Evolutionary conservation across 2,329 filamentous ascomycete species (phyloP).

Genomic region (Ascochyta koolunga): DNA sequence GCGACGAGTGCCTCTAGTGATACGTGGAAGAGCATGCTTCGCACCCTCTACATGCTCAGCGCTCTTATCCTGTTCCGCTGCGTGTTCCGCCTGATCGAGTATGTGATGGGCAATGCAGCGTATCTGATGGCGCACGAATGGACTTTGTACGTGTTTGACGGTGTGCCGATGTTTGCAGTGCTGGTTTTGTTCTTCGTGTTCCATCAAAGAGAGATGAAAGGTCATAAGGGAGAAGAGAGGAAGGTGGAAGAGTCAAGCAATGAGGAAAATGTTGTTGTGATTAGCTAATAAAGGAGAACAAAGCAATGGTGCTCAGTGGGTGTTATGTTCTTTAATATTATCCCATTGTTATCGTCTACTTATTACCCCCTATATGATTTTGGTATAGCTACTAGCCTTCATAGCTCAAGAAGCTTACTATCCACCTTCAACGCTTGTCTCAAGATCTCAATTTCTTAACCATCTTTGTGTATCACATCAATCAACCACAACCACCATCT

Average conservation of each 20-base stretch:
- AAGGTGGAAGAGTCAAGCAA: neutral
- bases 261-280: neutral
- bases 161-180: constrained; percentile 52
- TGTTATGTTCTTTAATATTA: too few relatives aligned
- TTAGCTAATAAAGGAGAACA: neutral
- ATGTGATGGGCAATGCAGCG: constrained; percentile 54
- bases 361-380: too few relatives aligned
- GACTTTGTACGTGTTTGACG: constrained; percentile 57
- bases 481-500: neutral
- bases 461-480: neutral
- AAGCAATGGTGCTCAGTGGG: too few relatives aligned
- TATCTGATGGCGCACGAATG: constrained; percentile 54
- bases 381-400: too few relatives aligned
- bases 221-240: neutral
- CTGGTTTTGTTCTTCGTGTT: constrained; percentile 45
- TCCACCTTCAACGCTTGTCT: too few relatives aligned
- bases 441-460: neutral
- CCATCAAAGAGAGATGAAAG: neutral
- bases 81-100: constrained; percentile 59
- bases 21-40: constrained; percentile 37
- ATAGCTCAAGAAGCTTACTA: too few relatives aligned
- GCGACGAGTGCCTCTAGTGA: neutral
- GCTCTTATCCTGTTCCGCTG: constrained; percentile 57
- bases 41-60: constrained; percentile 55
- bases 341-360: too few relatives aligned